Conservation (phyloP, 1,139 yeast species). For the Magnusiomyces tetraspermus region DNA sequence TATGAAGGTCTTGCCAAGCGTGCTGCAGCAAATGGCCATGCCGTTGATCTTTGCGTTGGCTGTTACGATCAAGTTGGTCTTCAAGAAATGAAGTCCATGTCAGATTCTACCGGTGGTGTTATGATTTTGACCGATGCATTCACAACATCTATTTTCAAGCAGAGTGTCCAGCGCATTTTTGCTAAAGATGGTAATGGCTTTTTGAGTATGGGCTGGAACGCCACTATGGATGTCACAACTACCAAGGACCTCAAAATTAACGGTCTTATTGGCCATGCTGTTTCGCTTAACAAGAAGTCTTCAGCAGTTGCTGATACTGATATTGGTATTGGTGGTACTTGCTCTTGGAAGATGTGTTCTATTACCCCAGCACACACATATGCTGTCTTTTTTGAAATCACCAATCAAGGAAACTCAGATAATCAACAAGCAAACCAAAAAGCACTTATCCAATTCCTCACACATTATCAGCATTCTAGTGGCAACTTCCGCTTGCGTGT, state of each 20-base stretch:
- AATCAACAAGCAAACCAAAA: conserved; percentile 42
- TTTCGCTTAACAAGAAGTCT: conserved; percentile 30
- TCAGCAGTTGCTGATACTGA: conserved; percentile 83
- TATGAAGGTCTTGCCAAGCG: conserved; percentile 68
- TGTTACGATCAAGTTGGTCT: conserved; percentile 95
- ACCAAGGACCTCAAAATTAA: conserved; percentile 78
- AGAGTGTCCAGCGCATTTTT: conserved; percentile 75
- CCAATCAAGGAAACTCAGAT: conserved; percentile 41
- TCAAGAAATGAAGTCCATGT: conserved; percentile 80
- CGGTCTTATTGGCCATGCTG: conserved; percentile 83
- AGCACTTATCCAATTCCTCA: conserved; percentile 52
- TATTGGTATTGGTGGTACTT: conserved; percentile 87
- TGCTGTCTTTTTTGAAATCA: conserved; percentile 78
- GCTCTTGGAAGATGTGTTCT: conserved; percentile 76
- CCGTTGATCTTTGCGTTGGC: conserved; percentile 86
- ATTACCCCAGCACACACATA: conserved; percentile 80
- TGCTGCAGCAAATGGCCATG: conserved; percentile 63
- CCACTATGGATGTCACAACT: conserved; percentile 67
- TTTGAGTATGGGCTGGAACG: conserved; percentile 63
- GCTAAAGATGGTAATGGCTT: conserved; percentile 75
- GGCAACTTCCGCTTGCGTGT: conserved; percentile 37
- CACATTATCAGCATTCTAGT: conserved; percentile 56
- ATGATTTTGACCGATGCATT: conserved; percentile 83
- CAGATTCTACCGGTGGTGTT: conserved; percentile 83
- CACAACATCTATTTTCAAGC: conserved; percentile 88